phyloP scores from a whole-genome alignment of 192 early-diverging fungal genomes.

The Geranomyces variabilis region DNA sequence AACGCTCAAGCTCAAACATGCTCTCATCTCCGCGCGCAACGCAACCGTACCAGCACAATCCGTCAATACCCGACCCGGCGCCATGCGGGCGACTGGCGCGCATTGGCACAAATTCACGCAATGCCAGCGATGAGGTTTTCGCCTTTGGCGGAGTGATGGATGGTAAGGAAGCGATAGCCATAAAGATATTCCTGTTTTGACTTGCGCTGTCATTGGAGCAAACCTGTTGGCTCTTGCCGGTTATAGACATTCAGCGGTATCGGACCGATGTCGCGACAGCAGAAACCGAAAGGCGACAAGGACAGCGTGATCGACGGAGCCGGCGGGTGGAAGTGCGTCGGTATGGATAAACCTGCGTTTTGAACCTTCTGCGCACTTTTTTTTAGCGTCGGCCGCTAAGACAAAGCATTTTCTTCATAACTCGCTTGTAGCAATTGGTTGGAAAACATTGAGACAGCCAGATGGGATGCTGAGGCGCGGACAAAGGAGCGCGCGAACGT shows the following conservation, averaged over 20 bases:
- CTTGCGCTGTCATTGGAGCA: too few species aligned
- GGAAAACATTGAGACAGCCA: conserved; percentile 32
- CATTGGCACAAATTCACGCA: conserved; percentile 42
- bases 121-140: conserved; percentile 45
- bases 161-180: conserved; percentile 28
- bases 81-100: conserved; percentile 18
- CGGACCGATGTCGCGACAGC: conserved; percentile 35
- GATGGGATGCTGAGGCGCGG: conserved; percentile 42
- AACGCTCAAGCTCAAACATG: too few species aligned
- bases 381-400: too few species aligned
- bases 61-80: not conserved
- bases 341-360: conserved; percentile 2
- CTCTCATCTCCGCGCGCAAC: not conserved
- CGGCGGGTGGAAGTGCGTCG: conserved; percentile 29
- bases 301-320: conserved; percentile 28
- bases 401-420: not conserved
- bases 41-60: not conserved
- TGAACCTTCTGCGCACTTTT: not conserved
- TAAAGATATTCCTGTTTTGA: too few species aligned
- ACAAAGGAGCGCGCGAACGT: conserved; percentile 25
- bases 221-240: too few species aligned
- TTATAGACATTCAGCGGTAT: conserved; percentile 37
- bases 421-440: conserved; percentile 44
- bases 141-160: conserved; percentile 42
- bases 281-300: conserved; percentile 32